A percentile compares a stretch with the other conserved stretches of the same genome.
Conservation (phyloP, 2,329 filamentous ascomycete species). For the Sphaerostilbella broomeana region DNA sequence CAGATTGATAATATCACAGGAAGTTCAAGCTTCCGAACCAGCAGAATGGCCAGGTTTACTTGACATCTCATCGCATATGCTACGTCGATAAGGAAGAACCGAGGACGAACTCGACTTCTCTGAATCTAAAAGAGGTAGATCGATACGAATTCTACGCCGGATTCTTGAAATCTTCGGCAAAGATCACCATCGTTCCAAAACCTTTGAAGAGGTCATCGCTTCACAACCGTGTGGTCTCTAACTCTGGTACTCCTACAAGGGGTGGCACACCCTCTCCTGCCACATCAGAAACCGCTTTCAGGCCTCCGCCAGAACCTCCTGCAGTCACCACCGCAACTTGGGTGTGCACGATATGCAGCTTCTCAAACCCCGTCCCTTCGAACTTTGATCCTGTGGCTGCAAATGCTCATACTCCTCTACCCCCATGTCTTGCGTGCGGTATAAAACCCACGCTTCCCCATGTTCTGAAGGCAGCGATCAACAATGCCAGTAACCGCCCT, state of each 20-base stretch:
- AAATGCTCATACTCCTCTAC: conserved; percentile 69
- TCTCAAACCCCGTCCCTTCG: conserved; percentile 84
- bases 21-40: conserved; percentile 93
- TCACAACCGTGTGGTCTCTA: conserved; percentile 45
- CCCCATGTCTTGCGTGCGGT: conserved; percentile 86
- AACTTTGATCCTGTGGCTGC: conserved; percentile 87
- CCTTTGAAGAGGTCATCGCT: conserved; percentile 59
- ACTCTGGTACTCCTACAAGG: conserved; percentile 39
- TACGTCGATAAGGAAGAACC: conserved; percentile 89
- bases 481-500: conserved; percentile 56
- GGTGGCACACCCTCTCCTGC: conserved; percentile 42
- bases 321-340: conserved; percentile 65
- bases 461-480: conserved; percentile 80
- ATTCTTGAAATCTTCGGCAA: conserved; percentile 90
- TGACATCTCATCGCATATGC: conserved; percentile 92
- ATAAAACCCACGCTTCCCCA: conserved; percentile 83
- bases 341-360: conserved; percentile 94
- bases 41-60: conserved; percentile 91
- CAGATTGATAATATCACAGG: conserved; percentile 38
- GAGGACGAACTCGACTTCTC: conserved; percentile 72
- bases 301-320: conserved; percentile 33
- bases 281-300: conserved; percentile 36
- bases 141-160: conserved; percentile 86
- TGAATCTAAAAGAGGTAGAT: conserved; percentile 88
- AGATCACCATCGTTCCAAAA: conserved; percentile 85